Percentiles rank a stretch among this genome's conserved stretches.
These are phyloP conservation scores for Fusarium begoniae DNA, from an alignment of 2,329 filamentous ascomycete genomes.

Conservation along the genomic window DNA sequence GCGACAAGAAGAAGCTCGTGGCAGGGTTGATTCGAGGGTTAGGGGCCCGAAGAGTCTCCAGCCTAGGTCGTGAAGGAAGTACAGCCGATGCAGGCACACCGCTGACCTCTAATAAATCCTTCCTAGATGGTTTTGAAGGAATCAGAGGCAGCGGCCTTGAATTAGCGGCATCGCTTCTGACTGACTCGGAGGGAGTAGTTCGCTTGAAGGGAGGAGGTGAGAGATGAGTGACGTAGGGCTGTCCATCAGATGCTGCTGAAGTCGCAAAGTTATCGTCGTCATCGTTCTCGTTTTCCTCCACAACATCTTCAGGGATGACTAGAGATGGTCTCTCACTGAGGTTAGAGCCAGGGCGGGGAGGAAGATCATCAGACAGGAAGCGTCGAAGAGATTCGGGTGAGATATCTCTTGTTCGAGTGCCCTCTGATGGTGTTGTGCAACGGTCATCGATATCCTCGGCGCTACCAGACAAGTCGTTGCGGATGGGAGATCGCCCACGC, in stretches of 20 bases:
- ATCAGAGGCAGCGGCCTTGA: slow-evolving; percentile 40
- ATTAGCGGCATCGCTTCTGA: slow-evolving; percentile 33
- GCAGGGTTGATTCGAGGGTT: slow-evolving; percentile 43
- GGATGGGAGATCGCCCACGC: slow-evolving; percentile 46
- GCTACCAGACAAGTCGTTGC: slow-evolving; percentile 28
- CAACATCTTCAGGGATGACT: slow-evolving; percentile 49
- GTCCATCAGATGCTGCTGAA: slow-evolving; percentile 56
- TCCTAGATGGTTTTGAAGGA: slow-evolving; percentile 27
- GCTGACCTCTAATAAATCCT: slow-evolving; percentile 9
- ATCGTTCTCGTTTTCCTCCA: slow-evolving; percentile 57
- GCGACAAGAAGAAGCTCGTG: slow-evolving; percentile 46
- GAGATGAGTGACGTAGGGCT: slow-evolving; percentile 56
- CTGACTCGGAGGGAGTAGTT: slow-evolving; percentile 43
- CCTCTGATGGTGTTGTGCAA: slow-evolving; percentile 48
- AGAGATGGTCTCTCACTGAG: slow-evolving; percentile 45
- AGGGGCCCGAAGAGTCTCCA: slow-evolving; percentile 37
- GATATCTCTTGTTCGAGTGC: slow-evolving; percentile 59
- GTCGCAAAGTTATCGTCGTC: slow-evolving; percentile 72
- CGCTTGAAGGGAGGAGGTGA: slow-evolving; percentile 64
- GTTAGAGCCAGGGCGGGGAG: slow-evolving; percentile 41
- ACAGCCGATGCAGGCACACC: slow-evolving; percentile 34
- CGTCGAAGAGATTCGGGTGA: slow-evolving; percentile 65
- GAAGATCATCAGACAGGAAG: slow-evolving; percentile 60
- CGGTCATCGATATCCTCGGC: slow-evolving; percentile 26
- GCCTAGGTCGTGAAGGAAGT: slow-evolving; percentile 31